Evolutionary conservation across 805 yeast species (phyloP).

Genomic region (Starmerella vaccinii): DNA sequence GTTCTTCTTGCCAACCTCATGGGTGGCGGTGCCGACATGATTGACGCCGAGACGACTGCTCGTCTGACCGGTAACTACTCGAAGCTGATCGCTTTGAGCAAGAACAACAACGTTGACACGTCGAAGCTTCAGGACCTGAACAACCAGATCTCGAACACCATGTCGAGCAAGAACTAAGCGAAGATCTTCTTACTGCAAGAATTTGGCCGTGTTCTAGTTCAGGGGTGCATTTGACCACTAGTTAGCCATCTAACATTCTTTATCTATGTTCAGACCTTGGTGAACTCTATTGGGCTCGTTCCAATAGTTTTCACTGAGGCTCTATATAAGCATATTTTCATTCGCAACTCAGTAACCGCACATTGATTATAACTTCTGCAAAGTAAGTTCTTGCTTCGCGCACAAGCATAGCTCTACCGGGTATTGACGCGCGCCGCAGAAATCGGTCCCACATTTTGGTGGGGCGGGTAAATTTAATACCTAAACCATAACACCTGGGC

Average conservation of each 20-base stretch:
- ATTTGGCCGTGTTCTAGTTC: too few species aligned
- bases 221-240: too few species aligned
- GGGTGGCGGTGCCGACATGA: slow-evolving; percentile 20
- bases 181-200: too few species aligned
- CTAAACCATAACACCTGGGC: neutral
- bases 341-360: too few species aligned
- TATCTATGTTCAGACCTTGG: too few species aligned
- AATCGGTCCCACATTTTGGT: neutral
- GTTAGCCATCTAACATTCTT: neutral
- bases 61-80: slow-evolving; percentile 20
- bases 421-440: too few species aligned
- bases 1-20: slow-evolving; percentile 21
- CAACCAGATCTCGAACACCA: slow-evolving; percentile 16
- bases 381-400: neutral
- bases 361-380: neutral
- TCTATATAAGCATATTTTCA: too few species aligned
- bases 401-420: neutral
- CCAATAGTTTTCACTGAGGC: too few species aligned
- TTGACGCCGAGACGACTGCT: slow-evolving; percentile 11
- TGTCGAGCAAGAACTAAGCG: slow-evolving; percentile 1
- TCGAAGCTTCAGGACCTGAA: slow-evolving; percentile 16
- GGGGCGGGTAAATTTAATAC: neutral
- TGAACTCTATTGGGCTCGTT: too few species aligned
- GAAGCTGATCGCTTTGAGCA: slow-evolving; percentile 15
- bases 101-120: slow-evolving; percentile 19